phyloP scores from a whole-genome alignment of 768 basidiomycete genomes.

The Russula ochroleuca region DNA sequence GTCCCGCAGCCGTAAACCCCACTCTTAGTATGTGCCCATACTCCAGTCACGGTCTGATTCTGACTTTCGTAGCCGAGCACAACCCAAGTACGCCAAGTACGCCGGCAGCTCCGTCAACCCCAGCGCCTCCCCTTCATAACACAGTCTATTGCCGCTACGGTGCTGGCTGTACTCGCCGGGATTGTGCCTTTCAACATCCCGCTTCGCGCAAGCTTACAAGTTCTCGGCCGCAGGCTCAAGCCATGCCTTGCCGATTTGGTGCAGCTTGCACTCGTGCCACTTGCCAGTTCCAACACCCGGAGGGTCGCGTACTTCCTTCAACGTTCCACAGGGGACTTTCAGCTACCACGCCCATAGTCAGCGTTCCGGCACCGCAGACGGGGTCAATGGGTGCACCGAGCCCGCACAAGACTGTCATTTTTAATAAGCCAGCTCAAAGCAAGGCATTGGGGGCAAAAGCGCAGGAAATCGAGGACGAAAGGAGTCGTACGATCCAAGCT shows the following conservation, averaged over 20 bases:
- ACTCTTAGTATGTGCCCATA: constrained; percentile 43
- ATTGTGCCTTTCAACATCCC: constrained; percentile 64
- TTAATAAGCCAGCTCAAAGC: constrained; percentile 46
- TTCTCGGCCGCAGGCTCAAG: constrained; percentile 20
- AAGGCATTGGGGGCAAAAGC: constrained; percentile 45
- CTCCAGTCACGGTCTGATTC: background rate
- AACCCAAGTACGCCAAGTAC: constrained; percentile 35
- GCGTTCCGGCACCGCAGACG: constrained; percentile 55
- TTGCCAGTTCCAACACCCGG: constrained; percentile 80
- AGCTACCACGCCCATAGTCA: constrained; percentile 56
- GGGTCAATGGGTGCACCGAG: constrained; percentile 63
- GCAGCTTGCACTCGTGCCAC: constrained; percentile 71
- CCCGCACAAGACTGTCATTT: constrained; percentile 65
- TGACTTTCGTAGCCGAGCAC: constrained; percentile 24
- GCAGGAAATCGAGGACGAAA: constrained; percentile 65
- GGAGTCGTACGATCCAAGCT: constrained; percentile 57
- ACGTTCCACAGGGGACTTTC: constrained; percentile 77
- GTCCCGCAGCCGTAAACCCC: constrained; percentile 72
- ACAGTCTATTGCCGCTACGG: constrained; percentile 73
- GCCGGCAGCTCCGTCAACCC: constrained; percentile 41
- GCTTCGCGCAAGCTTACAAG: constrained; percentile 17
- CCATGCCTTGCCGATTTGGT: constrained; percentile 69
- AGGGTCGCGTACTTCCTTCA: constrained; percentile 73
- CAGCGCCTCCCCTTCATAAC: constrained; percentile 31
- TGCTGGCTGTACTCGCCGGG: constrained; percentile 74